A percentile compares a stretch with the other conserved stretches of the same genome.
phyloP scores from a whole-genome alignment of 768 basidiomycete genomes.

The Thelephora ganbajun region DNA sequence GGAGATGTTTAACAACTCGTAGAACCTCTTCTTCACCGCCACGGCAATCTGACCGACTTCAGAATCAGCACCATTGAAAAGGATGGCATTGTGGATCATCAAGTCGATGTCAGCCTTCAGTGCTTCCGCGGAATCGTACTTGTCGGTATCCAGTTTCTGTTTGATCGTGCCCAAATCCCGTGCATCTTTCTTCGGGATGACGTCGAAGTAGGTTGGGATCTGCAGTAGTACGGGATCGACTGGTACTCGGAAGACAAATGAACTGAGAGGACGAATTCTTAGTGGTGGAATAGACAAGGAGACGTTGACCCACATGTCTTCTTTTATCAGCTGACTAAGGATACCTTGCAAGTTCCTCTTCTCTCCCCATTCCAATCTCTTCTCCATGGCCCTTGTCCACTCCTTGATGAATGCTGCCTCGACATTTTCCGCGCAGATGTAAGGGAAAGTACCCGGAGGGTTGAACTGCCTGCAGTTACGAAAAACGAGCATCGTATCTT shows the following conservation, averaged over 20 bases:
- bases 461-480: constrained; percentile 91
- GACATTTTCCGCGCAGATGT: constrained; percentile 53
- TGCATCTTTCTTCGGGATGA: constrained; percentile 75
- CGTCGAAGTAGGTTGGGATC: constrained; percentile 80
- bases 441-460: constrained; percentile 63
- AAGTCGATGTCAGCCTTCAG: constrained; percentile 78
- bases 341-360: constrained; percentile 65
- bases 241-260: constrained; percentile 67
- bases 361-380: constrained; percentile 62
- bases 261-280: constrained; percentile 24
- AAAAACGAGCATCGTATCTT: constrained; percentile 74
- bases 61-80: constrained; percentile 75
- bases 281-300: constrained; percentile 5
- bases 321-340: constrained; percentile 55
- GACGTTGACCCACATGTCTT: constrained; percentile 51
- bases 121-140: constrained; percentile 63
- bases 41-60: constrained; percentile 58
- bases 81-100: constrained; percentile 80
- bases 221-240: constrained; percentile 78
- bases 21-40: constrained; percentile 35
- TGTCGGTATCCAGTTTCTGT: constrained; percentile 67
- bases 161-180: constrained; percentile 79
- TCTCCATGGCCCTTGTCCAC: constrained; percentile 68
- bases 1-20: constrained; percentile 35
- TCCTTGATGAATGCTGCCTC: constrained; percentile 74